Evolutionary conservation across 495 filamentous ascomycete species (phyloP).

Genomic region (Thozetella sp.): DNA sequence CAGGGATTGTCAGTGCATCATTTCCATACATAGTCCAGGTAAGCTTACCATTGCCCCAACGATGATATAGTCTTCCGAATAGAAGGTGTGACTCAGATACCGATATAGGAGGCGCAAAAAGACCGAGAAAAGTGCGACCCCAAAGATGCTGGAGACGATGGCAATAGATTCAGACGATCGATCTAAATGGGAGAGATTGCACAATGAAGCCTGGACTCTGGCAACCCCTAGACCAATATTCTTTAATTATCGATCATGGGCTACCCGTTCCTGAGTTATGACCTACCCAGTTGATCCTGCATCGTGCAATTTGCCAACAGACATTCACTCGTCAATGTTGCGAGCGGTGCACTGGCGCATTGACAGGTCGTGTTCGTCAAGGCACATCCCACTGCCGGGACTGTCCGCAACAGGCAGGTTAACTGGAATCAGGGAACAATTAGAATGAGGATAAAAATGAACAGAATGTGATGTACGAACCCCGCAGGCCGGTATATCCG

Average conservation of each 20-base stretch:
- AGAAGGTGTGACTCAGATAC: neutral
- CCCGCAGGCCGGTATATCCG: neutral
- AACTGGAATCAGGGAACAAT: neutral
- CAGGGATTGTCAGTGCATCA: neutral
- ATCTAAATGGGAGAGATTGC: neutral
- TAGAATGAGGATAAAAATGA: neutral
- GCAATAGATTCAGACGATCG: neutral
- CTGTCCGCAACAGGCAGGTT: neutral
- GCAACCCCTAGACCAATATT: neutral
- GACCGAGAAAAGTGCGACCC: neutral
- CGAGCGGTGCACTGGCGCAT: neutral
- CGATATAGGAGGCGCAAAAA: neutral
- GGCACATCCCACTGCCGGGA: neutral
- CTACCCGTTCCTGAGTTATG: neutral
- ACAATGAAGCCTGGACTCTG: neutral
- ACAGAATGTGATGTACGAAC: neutral
- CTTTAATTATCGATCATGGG: neutral
- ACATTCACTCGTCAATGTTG: neutral
- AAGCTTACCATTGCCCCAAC: neutral
- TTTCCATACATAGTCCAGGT: neutral
- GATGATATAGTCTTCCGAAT: neutral
- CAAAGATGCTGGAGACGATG: neutral
- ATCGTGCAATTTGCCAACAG: neutral
- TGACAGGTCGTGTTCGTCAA: neutral
- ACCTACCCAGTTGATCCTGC: neutral